Evolutionary conservation across 2,329 filamentous ascomycete genomes (phyloP).

Genomic region (Apiospora malaysiana): DNA sequence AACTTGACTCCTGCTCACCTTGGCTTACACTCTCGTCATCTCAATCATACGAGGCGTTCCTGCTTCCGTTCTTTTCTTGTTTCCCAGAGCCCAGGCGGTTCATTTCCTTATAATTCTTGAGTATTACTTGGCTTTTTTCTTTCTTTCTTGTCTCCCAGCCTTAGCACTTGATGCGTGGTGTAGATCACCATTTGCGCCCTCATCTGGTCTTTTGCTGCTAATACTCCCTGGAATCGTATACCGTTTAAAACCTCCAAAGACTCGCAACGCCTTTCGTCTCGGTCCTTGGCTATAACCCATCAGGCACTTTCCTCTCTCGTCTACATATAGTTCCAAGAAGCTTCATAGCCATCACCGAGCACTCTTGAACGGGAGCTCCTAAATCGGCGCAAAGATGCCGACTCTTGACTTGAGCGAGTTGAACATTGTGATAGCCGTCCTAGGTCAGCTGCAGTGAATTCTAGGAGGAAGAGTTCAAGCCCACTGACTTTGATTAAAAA

Average conservation of each 20-base stretch:
- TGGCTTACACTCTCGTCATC: neutral
- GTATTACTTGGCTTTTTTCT: neutral
- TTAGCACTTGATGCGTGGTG: neutral
- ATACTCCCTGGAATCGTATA: neutral
- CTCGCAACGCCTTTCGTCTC: neutral
- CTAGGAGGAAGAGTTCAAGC: neutral
- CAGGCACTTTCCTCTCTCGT: no score
- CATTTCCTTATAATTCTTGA: neutral
- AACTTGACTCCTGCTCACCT: neutral
- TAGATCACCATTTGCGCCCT: neutral
- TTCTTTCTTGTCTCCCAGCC: neutral
- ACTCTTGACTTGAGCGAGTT: slow-evolving; percentile 56
- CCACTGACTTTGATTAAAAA: slow-evolving; percentile 29
- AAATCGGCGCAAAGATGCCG: slow-evolving; percentile 43
- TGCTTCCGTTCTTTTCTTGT: neutral
- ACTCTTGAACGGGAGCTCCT: neutral
- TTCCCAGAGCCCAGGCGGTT: slow-evolving; percentile 6
- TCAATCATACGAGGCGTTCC: neutral
- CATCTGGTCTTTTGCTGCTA: neutral
- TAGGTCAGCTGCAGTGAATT: slow-evolving; percentile 44
- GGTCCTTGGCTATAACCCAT: neutral
- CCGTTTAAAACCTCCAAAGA: neutral
- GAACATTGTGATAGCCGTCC: slow-evolving; percentile 55
- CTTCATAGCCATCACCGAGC: neutral
- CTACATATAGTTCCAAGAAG: neutral